Conservation (phyloP, 192 early-diverging fungal species). For the Polychytrium aggregatum region DNA sequence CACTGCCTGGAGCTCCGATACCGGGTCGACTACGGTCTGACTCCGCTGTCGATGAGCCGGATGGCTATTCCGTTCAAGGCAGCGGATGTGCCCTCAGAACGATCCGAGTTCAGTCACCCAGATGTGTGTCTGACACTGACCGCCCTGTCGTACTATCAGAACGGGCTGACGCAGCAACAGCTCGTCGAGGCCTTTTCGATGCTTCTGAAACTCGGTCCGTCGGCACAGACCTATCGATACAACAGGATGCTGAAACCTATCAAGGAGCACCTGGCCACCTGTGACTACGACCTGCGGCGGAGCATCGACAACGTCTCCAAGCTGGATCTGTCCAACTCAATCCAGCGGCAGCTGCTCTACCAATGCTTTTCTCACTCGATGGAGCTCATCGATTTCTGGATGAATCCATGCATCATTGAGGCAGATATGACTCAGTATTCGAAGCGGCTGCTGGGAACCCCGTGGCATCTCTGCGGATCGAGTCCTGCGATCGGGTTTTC, state of each 20-base stretch:
- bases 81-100: conserved; percentile 6
- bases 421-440: too few relatives aligned
- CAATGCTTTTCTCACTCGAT: background rate
- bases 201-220: background rate
- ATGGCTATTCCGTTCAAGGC: conserved; percentile 12
- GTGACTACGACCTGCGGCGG: background rate
- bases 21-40: conserved; percentile 9
- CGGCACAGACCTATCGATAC: conserved; percentile 4
- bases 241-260: background rate
- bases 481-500: too few relatives aligned
- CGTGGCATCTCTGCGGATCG: too few relatives aligned
- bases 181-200: background rate
- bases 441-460: too few relatives aligned
- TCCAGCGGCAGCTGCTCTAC: conserved; percentile 1
- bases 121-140: conserved; percentile 7
- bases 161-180: conserved; percentile 4
- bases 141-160: conserved; percentile 7
- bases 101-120: conserved; percentile 10
- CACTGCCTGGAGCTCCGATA: conserved; percentile 6
- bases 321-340: conserved; percentile 8
- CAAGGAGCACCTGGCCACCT: background rate
- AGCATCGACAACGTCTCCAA: conserved; percentile 4
- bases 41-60: conserved; percentile 1
- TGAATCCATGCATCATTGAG: conserved; percentile 2
- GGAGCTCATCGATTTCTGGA: conserved; percentile 9